These are phyloP conservation scores for Gastrolobium villosum DNA, from an alignment of 306 rosid genomes.

Conservation along the genomic window DNA sequence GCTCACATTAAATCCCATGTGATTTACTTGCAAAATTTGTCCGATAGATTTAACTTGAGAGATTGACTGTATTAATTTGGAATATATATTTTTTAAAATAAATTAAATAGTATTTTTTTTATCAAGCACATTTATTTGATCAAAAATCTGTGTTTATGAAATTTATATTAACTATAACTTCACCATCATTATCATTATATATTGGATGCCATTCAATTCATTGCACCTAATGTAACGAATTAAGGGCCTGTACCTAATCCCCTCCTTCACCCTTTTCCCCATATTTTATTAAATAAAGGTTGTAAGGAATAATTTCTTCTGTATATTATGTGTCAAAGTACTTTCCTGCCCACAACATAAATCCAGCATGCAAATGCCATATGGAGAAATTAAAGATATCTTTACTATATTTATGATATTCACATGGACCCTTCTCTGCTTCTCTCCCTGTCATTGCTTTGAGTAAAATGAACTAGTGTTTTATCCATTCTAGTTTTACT, in stretches of 20 bases:
- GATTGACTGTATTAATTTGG: no score
- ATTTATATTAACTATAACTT: slow-evolving; percentile 9
- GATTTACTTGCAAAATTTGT: no score
- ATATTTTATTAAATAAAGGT: background rate
- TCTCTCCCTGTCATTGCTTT: slow-evolving; percentile 21
- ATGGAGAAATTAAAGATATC: slow-evolving; percentile 47
- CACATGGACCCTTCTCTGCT: slow-evolving; percentile 43
- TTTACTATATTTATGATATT: slow-evolving; percentile 45
- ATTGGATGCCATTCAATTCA: slow-evolving; percentile 19
- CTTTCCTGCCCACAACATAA: slow-evolving; percentile 49
- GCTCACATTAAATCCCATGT: no score
- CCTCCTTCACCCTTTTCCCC: background rate
- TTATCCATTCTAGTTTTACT: slow-evolving; percentile 11
- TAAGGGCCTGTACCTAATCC: slow-evolving; percentile 34
- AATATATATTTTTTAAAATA: no score
- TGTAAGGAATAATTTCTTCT: slow-evolving; percentile 33
- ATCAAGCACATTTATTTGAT: no score
- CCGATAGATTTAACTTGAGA: no score
- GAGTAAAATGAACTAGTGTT: slow-evolving; percentile 39
- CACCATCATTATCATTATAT: slow-evolving; percentile 14
- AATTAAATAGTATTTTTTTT: no score
- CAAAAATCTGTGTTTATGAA: background rate
- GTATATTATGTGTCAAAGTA: slow-evolving; percentile 44
- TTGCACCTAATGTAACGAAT: slow-evolving; percentile 14
- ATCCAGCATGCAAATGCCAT: slow-evolving; percentile 51